Evolutionary conservation across 1,139 yeast species (phyloP).

Genomic region (Geotrichum klebahnii): DNA sequence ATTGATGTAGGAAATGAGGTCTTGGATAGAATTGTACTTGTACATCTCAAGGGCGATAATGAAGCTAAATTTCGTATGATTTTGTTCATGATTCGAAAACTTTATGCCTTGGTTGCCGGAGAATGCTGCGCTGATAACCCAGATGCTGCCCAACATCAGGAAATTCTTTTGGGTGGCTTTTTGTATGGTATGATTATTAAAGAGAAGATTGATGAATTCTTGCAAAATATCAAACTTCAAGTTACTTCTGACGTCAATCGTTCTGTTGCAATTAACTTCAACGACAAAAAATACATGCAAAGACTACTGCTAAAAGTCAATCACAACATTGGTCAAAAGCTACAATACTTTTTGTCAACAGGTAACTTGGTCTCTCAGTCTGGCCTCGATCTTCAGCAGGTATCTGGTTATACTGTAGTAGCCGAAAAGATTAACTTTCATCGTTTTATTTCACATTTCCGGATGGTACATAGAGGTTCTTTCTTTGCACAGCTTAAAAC

Average conservation of each 20-base stretch:
- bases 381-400: constrained; percentile 96
- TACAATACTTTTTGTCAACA: constrained; percentile 90
- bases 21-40: constrained; percentile 76
- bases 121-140: constrained; percentile 97
- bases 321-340: constrained; percentile 90
- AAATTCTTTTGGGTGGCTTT: constrained; percentile 91
- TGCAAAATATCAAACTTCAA: constrained; percentile 67
- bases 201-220: constrained; percentile 92
- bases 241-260: constrained; percentile 77
- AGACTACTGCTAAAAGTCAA: constrained; percentile 76
- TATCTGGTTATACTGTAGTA: constrained; percentile 95
- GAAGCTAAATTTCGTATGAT: constrained; percentile 80
- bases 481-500: constrained; percentile 97
- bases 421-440: constrained; percentile 97
- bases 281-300: constrained; percentile 75
- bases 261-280: constrained; percentile 77
- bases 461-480: constrained; percentile 99
- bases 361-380: constrained; percentile 97
- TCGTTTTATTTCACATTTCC: constrained; percentile 92
- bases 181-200: constrained; percentile 93
- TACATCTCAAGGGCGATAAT: constrained; percentile 60
- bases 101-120: constrained; percentile 91
- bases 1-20: constrained; percentile 88
- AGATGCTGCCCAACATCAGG: constrained; percentile 99
- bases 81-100: constrained; percentile 89